Evolutionary conservation across 768 basidiomycete genomes (phyloP).

Genomic region (Terana coerulea): DNA sequence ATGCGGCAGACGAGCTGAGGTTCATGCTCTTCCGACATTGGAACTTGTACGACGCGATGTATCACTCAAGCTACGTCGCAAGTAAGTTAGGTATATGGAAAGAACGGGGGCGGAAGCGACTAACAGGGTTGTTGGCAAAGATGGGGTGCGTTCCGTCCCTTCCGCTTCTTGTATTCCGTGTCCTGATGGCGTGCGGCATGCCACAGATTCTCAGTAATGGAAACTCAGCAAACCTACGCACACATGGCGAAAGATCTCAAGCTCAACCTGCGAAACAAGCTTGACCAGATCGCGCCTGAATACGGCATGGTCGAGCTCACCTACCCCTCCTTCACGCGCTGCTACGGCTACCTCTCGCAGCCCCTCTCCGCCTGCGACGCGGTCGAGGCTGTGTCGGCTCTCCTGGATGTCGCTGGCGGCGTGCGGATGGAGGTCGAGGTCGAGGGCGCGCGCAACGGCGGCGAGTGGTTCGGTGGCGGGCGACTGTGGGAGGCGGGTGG

Average conservation of each 20-base stretch:
- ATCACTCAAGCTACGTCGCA: slow-evolving; percentile 94
- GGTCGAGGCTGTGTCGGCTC: slow-evolving; percentile 82
- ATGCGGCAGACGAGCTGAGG: slow-evolving; percentile 83
- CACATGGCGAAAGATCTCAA: slow-evolving; percentile 99
- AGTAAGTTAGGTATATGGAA: slow-evolving; percentile 96
- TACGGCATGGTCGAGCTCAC: slow-evolving; percentile 92
- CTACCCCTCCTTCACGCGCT: slow-evolving; percentile 91
- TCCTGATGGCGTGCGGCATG: neutral
- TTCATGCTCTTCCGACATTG: slow-evolving; percentile 97
- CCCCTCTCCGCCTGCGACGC: slow-evolving; percentile 91
- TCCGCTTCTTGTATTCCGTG: neutral
- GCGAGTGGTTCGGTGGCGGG: slow-evolving; percentile 94
- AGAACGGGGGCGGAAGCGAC: slow-evolving; percentile 82
- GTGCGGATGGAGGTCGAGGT: slow-evolving; percentile 88
- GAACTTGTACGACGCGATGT: slow-evolving; percentile 98
- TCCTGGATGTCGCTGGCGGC: slow-evolving; percentile 89
- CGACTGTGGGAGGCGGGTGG: slow-evolving; percentile 64
- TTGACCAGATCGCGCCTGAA: slow-evolving; percentile 88
- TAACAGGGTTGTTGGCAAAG: slow-evolving; percentile 92
- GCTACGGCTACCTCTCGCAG: slow-evolving; percentile 84
- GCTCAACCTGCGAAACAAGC: slow-evolving; percentile 68
- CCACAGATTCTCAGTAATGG: slow-evolving; percentile 82
- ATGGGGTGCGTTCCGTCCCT: slow-evolving; percentile 78
- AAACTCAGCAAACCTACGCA: slow-evolving; percentile 89
- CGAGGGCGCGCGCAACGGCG: slow-evolving; percentile 84